Evolutionary conservation across 2,329 filamentous ascomycete genomes (phyloP), one percentile per base, ranked within the genome.

Genomic region (Rhynchosporium agropyri): DNA sequence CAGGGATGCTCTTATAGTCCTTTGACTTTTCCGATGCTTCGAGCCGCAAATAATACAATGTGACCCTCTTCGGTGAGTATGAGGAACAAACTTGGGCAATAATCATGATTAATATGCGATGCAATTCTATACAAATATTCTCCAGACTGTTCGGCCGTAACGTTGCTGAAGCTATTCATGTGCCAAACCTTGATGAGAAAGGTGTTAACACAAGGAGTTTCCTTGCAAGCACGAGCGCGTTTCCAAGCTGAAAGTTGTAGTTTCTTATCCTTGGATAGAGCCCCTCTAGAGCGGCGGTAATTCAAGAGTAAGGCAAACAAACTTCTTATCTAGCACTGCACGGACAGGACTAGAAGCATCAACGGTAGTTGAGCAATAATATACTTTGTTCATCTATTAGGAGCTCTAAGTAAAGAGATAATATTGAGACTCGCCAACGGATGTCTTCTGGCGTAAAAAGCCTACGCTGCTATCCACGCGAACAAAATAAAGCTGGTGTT

Each of bases 31-130:
- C 26, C 13, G 42, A 61, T 61, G 40, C 46, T 29, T n/a, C 40
- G 28, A 38, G 5, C 13, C n/a, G 59, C 59, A 7, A 38, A 48
- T 31, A 61, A 61, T 1, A 61, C 40, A n/a, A 61, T 61, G 15
- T 55, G 20, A 15, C 26, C 13, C n/a, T 48, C 58, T n/a, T 61
- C 46, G 4, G 59, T 50, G 26, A 48, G 55, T 4, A 15, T 15
- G 26, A 10, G 28, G 13, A 3, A 28, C 1, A 29, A 33, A 10
- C 49, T 55, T 2, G 29, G 31, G 8, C 6, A 8, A 28, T 50
- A 61, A 2, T 20, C n/a, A 20, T 61, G 58, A n/a, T 61, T 61
- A 9, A 61, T 36, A 1, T 50, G 43, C 5, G 58, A 61, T 1
- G 50, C 58, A 3, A 36, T 20, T 5, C 40, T 15, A 10, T 61